Evolutionary conservation across 805 yeast species (phyloP).

Genomic region (Candida ortonii): DNA sequence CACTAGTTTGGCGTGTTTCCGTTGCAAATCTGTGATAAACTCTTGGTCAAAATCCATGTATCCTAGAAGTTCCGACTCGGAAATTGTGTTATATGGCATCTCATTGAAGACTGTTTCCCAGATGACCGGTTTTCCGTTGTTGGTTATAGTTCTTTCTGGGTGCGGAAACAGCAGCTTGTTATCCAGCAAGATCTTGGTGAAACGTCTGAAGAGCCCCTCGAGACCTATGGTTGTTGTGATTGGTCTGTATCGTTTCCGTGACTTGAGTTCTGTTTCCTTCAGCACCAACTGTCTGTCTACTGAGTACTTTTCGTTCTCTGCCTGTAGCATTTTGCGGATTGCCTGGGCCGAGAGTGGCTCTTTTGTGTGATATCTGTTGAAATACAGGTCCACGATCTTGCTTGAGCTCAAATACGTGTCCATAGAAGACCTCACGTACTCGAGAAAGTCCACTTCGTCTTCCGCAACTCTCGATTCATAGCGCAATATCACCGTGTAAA

Average conservation of each 20-base stretch:
- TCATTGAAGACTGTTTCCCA: conserved; percentile 22
- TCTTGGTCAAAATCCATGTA: conserved; percentile 31
- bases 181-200: conserved; percentile 11
- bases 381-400: conserved; percentile 13
- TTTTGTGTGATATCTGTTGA: conserved; percentile 8
- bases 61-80: conserved; percentile 11
- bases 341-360: conserved; percentile 13
- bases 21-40: conserved; percentile 44
- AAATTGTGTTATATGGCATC: conserved; percentile 13
- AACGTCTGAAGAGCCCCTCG: conserved; percentile 8
- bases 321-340: conserved; percentile 15
- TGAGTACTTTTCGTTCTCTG: conserved; percentile 12
- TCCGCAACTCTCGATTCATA: conserved; percentile 7
- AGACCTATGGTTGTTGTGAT: conserved; percentile 4
- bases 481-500: conserved; percentile 4
- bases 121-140: conserved; percentile 23
- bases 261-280: background rate
- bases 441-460: conserved; percentile 9
- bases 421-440: conserved; percentile 7
- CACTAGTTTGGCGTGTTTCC: conserved; percentile 47
- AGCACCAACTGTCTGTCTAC: conserved; percentile 11
- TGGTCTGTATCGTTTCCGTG: conserved; percentile 1
- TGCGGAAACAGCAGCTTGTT: conserved; percentile 20
- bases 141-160: conserved; percentile 16
- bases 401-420: conserved; percentile 6